Conservation (phyloP, 176 grass and related monocot species). For the Oryza glumipatula region DNA sequence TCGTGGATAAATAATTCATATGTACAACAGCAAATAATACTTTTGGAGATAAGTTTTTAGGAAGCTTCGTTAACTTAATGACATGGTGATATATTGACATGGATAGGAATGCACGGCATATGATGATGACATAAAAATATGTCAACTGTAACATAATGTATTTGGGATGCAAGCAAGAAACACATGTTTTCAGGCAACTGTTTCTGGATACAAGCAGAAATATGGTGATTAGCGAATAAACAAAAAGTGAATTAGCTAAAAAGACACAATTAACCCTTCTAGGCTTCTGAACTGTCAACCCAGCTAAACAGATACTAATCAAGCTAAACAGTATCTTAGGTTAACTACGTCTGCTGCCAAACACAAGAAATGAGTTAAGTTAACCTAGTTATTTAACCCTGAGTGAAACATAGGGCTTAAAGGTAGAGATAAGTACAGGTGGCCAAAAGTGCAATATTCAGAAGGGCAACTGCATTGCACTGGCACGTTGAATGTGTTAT, state of each 20-base stretch:
- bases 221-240: background rate
- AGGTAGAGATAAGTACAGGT: background rate
- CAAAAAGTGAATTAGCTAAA: slow-evolving; percentile 9
- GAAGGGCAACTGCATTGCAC: background rate
- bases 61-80: too few species aligned
- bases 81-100: background rate
- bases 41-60: slow-evolving; percentile 13
- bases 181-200: background rate
- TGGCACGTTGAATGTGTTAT: too few species aligned
- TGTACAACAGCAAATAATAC: background rate
- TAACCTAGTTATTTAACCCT: slow-evolving; percentile 32
- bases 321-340: slow-evolving; percentile 5
- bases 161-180: background rate
- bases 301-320: slow-evolving; percentile 6
- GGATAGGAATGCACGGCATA: background rate
- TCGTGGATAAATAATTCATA: slow-evolving; percentile 32
- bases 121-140: background rate
- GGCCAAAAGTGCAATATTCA: slow-evolving; percentile 29
- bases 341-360: slow-evolving; percentile 26
- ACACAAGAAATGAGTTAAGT: slow-evolving; percentile 14
- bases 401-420: background rate
- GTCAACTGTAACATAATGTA: background rate
- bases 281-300: slow-evolving; percentile 5
- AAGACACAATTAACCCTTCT: background rate
- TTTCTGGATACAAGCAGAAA: slow-evolving; percentile 6